Evolutionary conservation across 345 rosid species (phyloP).

Genomic region (Aquilaria malaccensis): DNA sequence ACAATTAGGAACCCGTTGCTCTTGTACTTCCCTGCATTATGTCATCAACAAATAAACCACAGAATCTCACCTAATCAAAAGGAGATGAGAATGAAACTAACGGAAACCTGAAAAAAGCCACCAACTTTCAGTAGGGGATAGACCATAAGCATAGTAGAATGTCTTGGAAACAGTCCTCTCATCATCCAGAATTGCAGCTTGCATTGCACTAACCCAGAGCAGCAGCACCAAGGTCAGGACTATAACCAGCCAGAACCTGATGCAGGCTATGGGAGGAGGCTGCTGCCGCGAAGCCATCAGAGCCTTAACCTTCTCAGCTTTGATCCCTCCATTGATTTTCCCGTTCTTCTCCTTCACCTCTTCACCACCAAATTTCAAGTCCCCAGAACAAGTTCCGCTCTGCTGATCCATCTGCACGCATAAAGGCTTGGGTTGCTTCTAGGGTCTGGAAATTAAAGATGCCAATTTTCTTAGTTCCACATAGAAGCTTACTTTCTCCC

Average conservation of each 20-base stretch:
- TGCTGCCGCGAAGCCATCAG: neutral
- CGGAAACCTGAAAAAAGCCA: neutral
- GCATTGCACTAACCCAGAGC: constrained; percentile 9
- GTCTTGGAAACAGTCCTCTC: neutral
- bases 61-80: neutral
- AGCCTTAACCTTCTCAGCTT: constrained; percentile 4
- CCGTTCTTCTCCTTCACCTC: neutral
- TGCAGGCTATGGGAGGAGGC: neutral
- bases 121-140: constrained; percentile 13
- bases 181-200: constrained; percentile 1
- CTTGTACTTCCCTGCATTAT: constrained; percentile 54
- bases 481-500: too few species aligned
- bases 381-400: neutral
- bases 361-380: neutral
- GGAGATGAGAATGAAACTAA: neutral
- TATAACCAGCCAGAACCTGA: constrained; percentile 9
- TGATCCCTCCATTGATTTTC: neutral
- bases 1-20: constrained; percentile 89
- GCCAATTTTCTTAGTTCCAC: too few species aligned
- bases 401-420: neutral
- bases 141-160: neutral
- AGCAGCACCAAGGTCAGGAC: neutral
- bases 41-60: neutral
- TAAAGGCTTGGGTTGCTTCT: neutral
- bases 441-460: too few species aligned